These are phyloP conservation scores for Cunninghamia lanceolata DNA, from an alignment of 75 land plant genomes.

Conservation along the genomic window DNA sequence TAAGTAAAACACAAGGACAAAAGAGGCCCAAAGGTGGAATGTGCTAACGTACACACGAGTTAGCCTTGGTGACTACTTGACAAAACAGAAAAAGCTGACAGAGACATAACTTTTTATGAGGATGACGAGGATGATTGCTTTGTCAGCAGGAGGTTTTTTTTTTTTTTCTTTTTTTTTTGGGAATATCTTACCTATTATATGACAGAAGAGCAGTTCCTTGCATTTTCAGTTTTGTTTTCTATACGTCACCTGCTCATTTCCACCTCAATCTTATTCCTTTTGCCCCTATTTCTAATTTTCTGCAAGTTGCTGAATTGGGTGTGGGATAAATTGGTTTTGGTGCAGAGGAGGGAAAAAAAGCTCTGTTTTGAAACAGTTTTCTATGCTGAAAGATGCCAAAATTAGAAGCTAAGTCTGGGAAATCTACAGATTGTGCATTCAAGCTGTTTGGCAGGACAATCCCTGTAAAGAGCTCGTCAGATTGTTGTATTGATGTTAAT, in stretches of 20 bases:
- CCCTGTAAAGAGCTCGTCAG: background rate
- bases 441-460: conserved; percentile 1
- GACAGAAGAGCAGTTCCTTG: background rate
- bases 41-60: background rate
- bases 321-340: background rate
- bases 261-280: background rate
- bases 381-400: background rate
- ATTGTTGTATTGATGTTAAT: background rate
- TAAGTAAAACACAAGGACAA: background rate
- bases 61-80: background rate
- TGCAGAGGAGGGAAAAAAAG: too few relatives aligned
- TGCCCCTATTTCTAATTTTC: background rate
- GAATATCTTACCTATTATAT: too few relatives aligned
- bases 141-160: background rate
- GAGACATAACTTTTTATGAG: background rate
- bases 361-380: too few relatives aligned
- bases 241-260: background rate
- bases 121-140: background rate
- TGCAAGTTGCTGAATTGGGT: background rate
- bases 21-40: background rate
- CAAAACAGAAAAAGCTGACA: background rate
- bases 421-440: background rate
- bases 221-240: background rate
- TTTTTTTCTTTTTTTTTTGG: too few relatives aligned
- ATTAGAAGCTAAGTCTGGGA: background rate